These are phyloP conservation scores for Acrocalymma vagum DNA, from an alignment of 2,329 filamentous ascomycete species.

Conservation along the genomic window DNA sequence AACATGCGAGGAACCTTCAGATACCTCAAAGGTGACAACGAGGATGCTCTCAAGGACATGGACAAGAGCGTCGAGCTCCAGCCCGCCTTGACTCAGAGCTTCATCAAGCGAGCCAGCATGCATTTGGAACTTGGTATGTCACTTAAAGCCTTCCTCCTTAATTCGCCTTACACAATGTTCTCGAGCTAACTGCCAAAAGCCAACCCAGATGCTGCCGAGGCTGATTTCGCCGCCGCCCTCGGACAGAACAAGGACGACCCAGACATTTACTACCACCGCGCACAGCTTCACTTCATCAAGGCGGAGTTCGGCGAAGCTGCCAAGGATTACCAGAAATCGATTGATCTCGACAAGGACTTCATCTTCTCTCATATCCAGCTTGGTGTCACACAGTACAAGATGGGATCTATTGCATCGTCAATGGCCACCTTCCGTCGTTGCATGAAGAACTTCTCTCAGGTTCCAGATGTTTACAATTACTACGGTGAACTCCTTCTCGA, in stretches of 20 bases:
- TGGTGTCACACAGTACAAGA: constrained; percentile 99
- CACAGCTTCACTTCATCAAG: constrained; percentile 97
- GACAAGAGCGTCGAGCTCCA: constrained; percentile 94
- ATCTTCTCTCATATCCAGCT: constrained; percentile 99
- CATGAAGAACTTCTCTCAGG: constrained; percentile 97
- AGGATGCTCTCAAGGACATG: constrained; percentile 82
- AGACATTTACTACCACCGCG: constrained; percentile 98
- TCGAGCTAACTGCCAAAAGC: constrained; percentile 57
- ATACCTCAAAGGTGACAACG: constrained; percentile 88
- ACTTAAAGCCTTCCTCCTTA: background rate
- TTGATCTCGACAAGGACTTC: constrained; percentile 93
- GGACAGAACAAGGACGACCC: constrained; percentile 87
- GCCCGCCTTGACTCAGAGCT: constrained; percentile 89
- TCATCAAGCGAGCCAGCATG: constrained; percentile 99
- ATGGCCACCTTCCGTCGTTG: constrained; percentile 98
- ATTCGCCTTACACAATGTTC: too few species aligned
- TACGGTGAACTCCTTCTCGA: constrained; percentile 96
- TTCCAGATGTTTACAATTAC: constrained; percentile 99
- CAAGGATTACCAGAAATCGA: constrained; percentile 99
- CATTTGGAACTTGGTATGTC: constrained; percentile 83
- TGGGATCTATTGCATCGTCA: constrained; percentile 95
- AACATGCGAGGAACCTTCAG: constrained; percentile 97
- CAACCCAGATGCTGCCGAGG: constrained; percentile 83
- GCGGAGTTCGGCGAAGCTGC: constrained; percentile 91
- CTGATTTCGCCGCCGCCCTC: constrained; percentile 87